Evolutionary conservation across 2,329 filamentous ascomycete species (phyloP).

Genomic region (Fusarium heterosporum): DNA sequence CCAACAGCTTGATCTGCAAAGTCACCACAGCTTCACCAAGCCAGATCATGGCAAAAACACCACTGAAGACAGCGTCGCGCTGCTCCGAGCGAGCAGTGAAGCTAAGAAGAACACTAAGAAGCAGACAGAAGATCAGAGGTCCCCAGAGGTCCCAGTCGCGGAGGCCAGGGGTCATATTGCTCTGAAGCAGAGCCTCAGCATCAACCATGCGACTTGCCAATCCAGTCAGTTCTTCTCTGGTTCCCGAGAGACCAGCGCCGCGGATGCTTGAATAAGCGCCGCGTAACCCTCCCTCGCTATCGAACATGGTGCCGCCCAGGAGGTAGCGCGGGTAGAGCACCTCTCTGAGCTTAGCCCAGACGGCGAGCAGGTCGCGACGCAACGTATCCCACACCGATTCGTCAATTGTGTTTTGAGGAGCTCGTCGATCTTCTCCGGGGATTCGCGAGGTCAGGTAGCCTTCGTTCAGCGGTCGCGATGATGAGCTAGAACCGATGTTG

Average conservation of each 20-base stretch:
- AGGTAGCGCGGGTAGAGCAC: constrained; percentile 97
- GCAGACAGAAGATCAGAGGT: constrained; percentile 90
- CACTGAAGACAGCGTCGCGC: constrained; percentile 90
- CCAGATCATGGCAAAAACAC: constrained; percentile 97
- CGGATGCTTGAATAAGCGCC: constrained; percentile 72
- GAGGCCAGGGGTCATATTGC: constrained; percentile 87
- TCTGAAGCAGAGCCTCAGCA: constrained; percentile 70
- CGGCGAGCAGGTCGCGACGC: constrained; percentile 87
- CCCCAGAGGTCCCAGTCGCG: constrained; percentile 99
- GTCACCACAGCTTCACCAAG: constrained; percentile 96
- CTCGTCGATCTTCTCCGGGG: constrained; percentile 90
- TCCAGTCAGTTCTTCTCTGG: constrained; percentile 71
- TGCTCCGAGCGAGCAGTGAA: constrained; percentile 83
- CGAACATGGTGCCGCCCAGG: constrained; percentile 76
- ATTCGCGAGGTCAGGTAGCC: constrained; percentile 90
- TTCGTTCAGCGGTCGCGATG: constrained; percentile 72
- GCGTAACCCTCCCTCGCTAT: constrained; percentile 64
- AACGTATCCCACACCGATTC: constrained; percentile 98
- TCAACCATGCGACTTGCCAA: constrained; percentile 73
- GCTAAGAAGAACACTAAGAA: constrained; percentile 88
- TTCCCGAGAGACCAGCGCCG: constrained; percentile 68
- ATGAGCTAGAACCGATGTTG: constrained; percentile 77
- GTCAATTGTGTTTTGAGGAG: constrained; percentile 93
- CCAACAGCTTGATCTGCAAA: constrained; percentile 95
- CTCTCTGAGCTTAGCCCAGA: constrained; percentile 98